A percentile compares a stretch with the other conserved stretches of the same genome.
These are phyloP conservation scores for Amaranthus palmeri DNA, from an alignment of 148 eudicot species.

Conservation along the genomic window DNA sequence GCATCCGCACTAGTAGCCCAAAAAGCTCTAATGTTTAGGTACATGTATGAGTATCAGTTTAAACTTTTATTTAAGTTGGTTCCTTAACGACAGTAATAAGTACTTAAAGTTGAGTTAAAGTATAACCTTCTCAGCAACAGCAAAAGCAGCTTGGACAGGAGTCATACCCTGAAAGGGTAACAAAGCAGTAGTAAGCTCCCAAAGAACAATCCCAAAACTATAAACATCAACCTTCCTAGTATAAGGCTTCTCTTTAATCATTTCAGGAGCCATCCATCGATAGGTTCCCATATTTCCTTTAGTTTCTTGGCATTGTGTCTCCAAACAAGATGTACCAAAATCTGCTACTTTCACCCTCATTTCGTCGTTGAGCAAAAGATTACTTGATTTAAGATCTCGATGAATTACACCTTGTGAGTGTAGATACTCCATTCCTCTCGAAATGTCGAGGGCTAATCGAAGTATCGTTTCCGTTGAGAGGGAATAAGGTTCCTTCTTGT, in stretches of 20 bases:
- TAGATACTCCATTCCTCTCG: constrained; percentile 93
- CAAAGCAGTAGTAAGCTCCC: constrained; percentile 96
- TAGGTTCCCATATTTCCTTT: constrained; percentile 98
- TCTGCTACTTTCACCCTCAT: constrained; percentile 98
- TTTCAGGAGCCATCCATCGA: constrained; percentile 99
- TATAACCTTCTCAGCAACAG: constrained; percentile 86
- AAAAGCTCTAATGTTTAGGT: no score
- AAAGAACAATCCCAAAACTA: constrained; percentile 91
- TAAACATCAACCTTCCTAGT: constrained; percentile 90
- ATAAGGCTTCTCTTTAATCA: constrained; percentile 86
- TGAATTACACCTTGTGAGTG: constrained; percentile 98
- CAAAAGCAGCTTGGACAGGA: constrained; percentile 97
- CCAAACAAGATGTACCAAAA: constrained; percentile 93
- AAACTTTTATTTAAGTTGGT: no score
- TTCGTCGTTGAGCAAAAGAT: constrained; percentile 85
- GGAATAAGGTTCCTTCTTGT: constrained; percentile 95
- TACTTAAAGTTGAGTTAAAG: not conserved
- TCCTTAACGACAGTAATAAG: not conserved
- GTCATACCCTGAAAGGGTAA: constrained; percentile 99
- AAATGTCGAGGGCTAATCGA: constrained; percentile 90
- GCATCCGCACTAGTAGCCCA: no score
- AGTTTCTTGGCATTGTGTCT: constrained; percentile 72
- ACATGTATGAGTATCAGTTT: no score
- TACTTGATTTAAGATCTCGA: constrained; percentile 85
- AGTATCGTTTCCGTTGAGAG: constrained; percentile 80